Evolutionary conservation across 805 yeast genomes (phyloP).

Genomic region (Kodamaea kaohsiungensis): DNA sequence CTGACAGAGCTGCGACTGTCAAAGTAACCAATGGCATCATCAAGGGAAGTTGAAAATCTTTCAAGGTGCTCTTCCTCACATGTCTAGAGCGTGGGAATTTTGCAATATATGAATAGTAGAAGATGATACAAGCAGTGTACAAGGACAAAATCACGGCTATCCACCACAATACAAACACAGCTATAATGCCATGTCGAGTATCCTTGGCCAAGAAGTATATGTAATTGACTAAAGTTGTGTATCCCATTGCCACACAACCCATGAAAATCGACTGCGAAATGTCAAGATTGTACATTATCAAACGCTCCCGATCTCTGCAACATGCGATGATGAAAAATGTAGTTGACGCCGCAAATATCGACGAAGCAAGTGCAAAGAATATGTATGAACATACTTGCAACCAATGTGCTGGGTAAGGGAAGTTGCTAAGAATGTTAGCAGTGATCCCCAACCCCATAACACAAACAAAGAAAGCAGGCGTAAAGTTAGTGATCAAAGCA

Average conservation of each 20-base stretch:
- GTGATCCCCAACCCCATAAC: slow-evolving; percentile 89
- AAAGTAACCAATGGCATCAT: slow-evolving; percentile 78
- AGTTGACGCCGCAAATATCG: slow-evolving; percentile 47
- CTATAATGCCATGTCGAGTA: slow-evolving; percentile 41
- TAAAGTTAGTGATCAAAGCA: slow-evolving; percentile 23
- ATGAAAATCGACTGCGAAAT: slow-evolving; percentile 54
- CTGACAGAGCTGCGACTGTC: slow-evolving; percentile 73
- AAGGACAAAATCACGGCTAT: slow-evolving; percentile 56
- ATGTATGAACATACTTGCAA: slow-evolving; percentile 55
- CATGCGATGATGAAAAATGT: slow-evolving; percentile 43
- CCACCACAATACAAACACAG: slow-evolving; percentile 74
- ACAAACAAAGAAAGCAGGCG: slow-evolving; percentile 64
- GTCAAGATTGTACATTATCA: slow-evolving; percentile 12
- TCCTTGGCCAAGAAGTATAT: slow-evolving; percentile 46
- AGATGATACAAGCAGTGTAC: slow-evolving; percentile 59
- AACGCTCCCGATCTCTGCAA: slow-evolving; percentile 26
- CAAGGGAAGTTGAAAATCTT: slow-evolving; percentile 53
- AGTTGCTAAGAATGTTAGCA: slow-evolving; percentile 57
- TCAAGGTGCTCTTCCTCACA: slow-evolving; percentile 16
- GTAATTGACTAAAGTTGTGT: slow-evolving; percentile 62
- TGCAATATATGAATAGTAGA: slow-evolving; percentile 47
- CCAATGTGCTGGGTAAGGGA: slow-evolving; percentile 68
- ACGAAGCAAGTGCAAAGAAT: slow-evolving; percentile 60
- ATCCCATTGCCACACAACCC: slow-evolving; percentile 84
- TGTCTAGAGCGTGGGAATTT: slow-evolving; percentile 25